These are phyloP conservation scores for Craspedostauros australis DNA, from an alignment of 108 stramenopile species.

Conservation along the genomic window DNA sequence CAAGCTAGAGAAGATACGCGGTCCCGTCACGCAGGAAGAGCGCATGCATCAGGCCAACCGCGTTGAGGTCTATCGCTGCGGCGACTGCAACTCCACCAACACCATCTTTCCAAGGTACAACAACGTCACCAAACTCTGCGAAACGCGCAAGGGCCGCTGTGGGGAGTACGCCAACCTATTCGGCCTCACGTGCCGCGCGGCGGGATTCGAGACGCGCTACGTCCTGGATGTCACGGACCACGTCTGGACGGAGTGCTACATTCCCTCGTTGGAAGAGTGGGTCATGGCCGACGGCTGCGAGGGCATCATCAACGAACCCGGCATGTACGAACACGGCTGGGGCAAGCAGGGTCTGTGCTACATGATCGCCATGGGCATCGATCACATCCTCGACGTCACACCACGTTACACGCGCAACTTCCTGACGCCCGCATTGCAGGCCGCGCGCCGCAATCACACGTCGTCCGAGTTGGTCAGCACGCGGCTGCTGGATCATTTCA, in stretches of 20 bases:
- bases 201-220: slow-evolving; percentile 90
- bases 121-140: slow-evolving; percentile 69
- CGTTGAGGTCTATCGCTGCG: slow-evolving; percentile 78
- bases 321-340: slow-evolving; percentile 98
- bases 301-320: slow-evolving; percentile 83
- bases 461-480: slow-evolving; percentile 32
- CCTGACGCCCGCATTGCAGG: slow-evolving; percentile 47
- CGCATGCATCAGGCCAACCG: slow-evolving; percentile 41
- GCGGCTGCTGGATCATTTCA: slow-evolving; percentile 29
- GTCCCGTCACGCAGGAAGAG: slow-evolving; percentile 59
- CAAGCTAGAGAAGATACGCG: slow-evolving; percentile 45
- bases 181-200: slow-evolving; percentile 74
- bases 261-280: slow-evolving; percentile 68
- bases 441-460: slow-evolving; percentile 40
- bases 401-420: slow-evolving; percentile 82
- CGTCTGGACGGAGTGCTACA: slow-evolving; percentile 97
- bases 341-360: slow-evolving; percentile 85
- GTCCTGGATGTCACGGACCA: slow-evolving; percentile 96
- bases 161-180: slow-evolving; percentile 99
- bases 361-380: slow-evolving; percentile 53
- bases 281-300: slow-evolving; percentile 94
- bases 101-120: slow-evolving; percentile 94
- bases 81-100: slow-evolving; percentile 47
- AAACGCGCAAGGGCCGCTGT: slow-evolving; percentile 83
- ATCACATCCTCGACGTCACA: slow-evolving; percentile 88